These are phyloP conservation scores for Dothidotthia symphoricarpi DNA, from an alignment of 2,329 filamentous ascomycete genomes.

Conservation along the genomic window DNA sequence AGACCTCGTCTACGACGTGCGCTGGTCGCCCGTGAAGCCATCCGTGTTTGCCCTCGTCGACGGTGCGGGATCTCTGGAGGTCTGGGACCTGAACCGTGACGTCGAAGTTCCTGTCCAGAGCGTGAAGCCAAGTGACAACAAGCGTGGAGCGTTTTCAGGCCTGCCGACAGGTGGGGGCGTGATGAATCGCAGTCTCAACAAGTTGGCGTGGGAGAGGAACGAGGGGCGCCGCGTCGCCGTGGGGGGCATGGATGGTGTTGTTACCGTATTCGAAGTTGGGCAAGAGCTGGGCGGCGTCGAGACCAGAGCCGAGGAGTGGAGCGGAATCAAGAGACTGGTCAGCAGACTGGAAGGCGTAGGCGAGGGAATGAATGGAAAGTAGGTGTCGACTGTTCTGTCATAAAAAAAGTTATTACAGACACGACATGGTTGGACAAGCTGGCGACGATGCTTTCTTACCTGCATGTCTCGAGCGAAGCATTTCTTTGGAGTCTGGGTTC, in stretches of 20 bases:
- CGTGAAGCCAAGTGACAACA: conserved; percentile 64
- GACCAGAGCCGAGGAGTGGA: conserved; percentile 86
- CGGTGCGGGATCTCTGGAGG: conserved; percentile 83
- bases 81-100: conserved; percentile 93
- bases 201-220: conserved; percentile 86
- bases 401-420: background rate
- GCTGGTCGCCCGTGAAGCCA: conserved; percentile 91
- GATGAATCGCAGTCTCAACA: conserved; percentile 85
- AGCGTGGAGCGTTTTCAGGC: conserved; percentile 33
- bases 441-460: too few species aligned
- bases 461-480: too few species aligned
- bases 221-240: conserved; percentile 86
- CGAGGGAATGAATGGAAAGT: conserved; percentile 27
- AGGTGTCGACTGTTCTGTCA: background rate
- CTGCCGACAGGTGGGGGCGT: conserved; percentile 53
- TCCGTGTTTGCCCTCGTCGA: conserved; percentile 95
- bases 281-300: conserved; percentile 81
- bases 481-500: too few species aligned
- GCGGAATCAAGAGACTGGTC: conserved; percentile 85
- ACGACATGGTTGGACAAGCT: background rate
- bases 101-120: conserved; percentile 87
- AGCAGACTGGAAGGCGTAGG: conserved; percentile 62
- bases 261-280: conserved; percentile 92
- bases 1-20: conserved; percentile 93
- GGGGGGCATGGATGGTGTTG: conserved; percentile 84